These are phyloP conservation scores for Coelastrella sp. DNA, from an alignment of 139 green algal genomes.

Conservation along the genomic window DNA sequence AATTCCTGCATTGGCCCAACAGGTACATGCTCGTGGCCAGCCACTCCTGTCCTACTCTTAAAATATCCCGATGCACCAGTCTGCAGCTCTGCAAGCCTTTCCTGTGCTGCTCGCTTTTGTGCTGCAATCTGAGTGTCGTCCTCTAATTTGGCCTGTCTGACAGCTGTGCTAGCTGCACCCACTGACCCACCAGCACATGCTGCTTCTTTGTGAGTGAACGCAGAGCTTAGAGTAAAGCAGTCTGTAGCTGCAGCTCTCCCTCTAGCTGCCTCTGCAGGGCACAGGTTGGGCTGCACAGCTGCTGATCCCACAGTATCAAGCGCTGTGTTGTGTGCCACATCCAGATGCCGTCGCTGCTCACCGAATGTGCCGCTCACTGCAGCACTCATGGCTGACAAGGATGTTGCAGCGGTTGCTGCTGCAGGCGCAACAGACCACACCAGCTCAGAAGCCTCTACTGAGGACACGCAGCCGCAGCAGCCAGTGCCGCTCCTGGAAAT, in stretches of 20 bases:
- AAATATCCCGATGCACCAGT: not conserved
- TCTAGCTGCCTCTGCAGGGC: no score
- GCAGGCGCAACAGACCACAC: not conserved
- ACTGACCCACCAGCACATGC: not conserved
- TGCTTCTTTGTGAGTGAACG: no score
- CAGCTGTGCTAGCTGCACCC: not conserved
- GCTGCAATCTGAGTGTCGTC: slow-evolving; percentile 5
- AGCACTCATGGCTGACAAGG: not conserved
- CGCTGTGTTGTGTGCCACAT: not conserved
- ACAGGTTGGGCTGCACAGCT: not conserved
- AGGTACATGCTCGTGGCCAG: no score
- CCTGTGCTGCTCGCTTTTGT: slow-evolving; percentile 30
- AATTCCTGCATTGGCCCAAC: not conserved
- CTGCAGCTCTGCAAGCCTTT: slow-evolving; percentile 10
- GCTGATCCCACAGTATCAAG: not conserved
- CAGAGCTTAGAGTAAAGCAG: no score
- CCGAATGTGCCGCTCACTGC: not conserved
- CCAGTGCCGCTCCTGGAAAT: slow-evolving; percentile 5
- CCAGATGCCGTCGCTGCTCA: not conserved
- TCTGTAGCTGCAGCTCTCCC: no score
- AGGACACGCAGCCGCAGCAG: not conserved
- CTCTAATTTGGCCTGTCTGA: not conserved
- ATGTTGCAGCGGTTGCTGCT: not conserved
- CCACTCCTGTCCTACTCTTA: no score
- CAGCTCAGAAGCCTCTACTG: not conserved